phyloP scores from a whole-genome alignment of 1,284 basidiomycete species.

The Ceratobasidium sp. region DNA sequence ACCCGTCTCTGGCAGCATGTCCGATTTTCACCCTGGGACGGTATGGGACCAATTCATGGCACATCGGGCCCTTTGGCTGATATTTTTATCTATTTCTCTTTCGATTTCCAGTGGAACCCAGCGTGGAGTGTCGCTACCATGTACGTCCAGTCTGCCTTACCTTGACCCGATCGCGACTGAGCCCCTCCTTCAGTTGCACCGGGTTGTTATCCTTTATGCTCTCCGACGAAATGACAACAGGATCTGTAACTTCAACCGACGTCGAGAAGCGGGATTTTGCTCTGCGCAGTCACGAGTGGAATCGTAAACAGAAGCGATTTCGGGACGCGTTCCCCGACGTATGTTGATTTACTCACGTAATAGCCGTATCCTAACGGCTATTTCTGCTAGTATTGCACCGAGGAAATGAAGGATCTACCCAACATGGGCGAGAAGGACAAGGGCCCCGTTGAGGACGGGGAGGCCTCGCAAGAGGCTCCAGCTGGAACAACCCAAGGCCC shows the following conservation, averaged over 20 bases:
- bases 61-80: neutral
- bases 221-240: slow-evolving; percentile 95
- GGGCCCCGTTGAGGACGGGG: slow-evolving; percentile 52
- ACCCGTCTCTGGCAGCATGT: slow-evolving; percentile 70
- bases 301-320: slow-evolving; percentile 80
- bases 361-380: neutral
- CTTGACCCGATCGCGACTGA: slow-evolving; percentile 17
- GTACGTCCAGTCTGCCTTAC: slow-evolving; percentile 56
- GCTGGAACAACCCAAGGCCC: slow-evolving; percentile 36
- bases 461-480: slow-evolving; percentile 11
- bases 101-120: slow-evolving; percentile 75
- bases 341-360: slow-evolving; percentile 49
- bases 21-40: slow-evolving; percentile 89
- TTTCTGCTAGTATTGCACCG: slow-evolving; percentile 68
- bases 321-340: slow-evolving; percentile 86
- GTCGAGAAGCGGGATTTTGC: slow-evolving; percentile 82
- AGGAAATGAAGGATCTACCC: slow-evolving; percentile 72
- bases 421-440: slow-evolving; percentile 86
- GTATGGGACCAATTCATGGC: slow-evolving; percentile 59
- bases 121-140: slow-evolving; percentile 94
- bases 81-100: neutral
- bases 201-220: slow-evolving; percentile 96
- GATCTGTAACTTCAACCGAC: slow-evolving; percentile 83
- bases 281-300: slow-evolving; percentile 83
- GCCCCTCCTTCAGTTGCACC: slow-evolving; percentile 69